Percentiles rank a stretch among this genome's conserved stretches.
Evolutionary conservation across 1,284 basidiomycete genomes (phyloP).

Genomic region (Leccinum fuscescens): DNA sequence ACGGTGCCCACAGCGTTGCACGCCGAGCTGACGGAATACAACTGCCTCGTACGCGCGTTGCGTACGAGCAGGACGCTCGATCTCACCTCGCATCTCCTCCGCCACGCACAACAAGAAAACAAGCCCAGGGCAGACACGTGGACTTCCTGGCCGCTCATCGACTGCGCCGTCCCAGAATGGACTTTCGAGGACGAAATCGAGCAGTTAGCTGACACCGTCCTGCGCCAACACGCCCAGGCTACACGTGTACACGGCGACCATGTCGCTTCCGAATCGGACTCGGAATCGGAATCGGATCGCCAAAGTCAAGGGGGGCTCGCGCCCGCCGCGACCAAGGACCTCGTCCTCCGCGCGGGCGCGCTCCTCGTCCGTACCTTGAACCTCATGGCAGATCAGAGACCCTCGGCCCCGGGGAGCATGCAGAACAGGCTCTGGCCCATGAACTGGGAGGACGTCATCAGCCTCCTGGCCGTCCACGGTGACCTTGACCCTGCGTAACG

Average conservation of each 20-base stretch:
- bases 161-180: conserved; percentile 32
- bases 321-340: conserved; percentile 8
- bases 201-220: conserved; percentile 16
- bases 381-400: conserved; percentile 28
- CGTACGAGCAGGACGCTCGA: conserved; percentile 29
- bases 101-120: conserved; percentile 12
- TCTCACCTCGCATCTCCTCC: conserved; percentile 28
- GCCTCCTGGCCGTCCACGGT: conserved; percentile 21
- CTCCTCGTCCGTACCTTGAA: conserved; percentile 25
- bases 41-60: conserved; percentile 23
- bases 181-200: conserved; percentile 26
- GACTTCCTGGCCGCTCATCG: conserved; percentile 33
- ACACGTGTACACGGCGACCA: background rate
- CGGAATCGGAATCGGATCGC: conserved; percentile 12
- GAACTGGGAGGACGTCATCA: conserved; percentile 34
- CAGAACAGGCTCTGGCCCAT: conserved; percentile 32
- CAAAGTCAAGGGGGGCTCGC: conserved; percentile 9
- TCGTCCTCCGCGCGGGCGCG: conserved; percentile 15
- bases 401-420: conserved; percentile 32
- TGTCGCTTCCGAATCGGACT: background rate
- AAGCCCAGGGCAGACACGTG: conserved; percentile 15
- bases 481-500: conserved; percentile 19
- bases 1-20: conserved; percentile 23
- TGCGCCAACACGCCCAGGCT: background rate
- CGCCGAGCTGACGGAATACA: conserved; percentile 28